phyloP scores from a whole-genome alignment of 345 rosid genomes.

The Crucihimalaya himalaica region DNA sequence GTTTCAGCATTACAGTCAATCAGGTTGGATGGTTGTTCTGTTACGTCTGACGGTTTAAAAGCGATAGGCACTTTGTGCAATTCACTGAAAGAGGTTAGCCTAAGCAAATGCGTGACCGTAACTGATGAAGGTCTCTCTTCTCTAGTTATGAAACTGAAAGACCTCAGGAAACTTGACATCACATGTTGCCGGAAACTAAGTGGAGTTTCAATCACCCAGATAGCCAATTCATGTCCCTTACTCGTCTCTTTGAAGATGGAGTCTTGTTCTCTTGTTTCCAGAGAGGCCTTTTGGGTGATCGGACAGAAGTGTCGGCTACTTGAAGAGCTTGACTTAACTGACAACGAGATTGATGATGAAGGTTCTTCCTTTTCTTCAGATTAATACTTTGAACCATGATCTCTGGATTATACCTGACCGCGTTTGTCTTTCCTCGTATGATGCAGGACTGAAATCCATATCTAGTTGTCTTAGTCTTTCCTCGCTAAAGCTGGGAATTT shows the following conservation, averaged over 20 bases:
- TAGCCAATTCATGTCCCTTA: slow-evolving; percentile 45
- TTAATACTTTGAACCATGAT: not conserved
- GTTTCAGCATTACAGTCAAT: slow-evolving; percentile 44
- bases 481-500: slow-evolving; percentile 50
- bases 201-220: slow-evolving; percentile 41
- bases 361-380: slow-evolving; percentile 35
- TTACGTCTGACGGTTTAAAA: slow-evolving; percentile 46
- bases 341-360: slow-evolving; percentile 47
- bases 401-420: not conserved
- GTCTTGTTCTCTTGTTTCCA: slow-evolving; percentile 50
- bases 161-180: slow-evolving; percentile 47
- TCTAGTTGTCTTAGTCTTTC: slow-evolving; percentile 44
- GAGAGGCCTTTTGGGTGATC: slow-evolving; percentile 50
- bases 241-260: slow-evolving; percentile 54
- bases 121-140: slow-evolving; percentile 49
- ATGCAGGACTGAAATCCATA: slow-evolving; percentile 50
- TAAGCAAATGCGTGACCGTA: slow-evolving; percentile 48
- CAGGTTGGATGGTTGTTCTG: slow-evolving; percentile 45
- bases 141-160: slow-evolving; percentile 42
- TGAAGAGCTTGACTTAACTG: slow-evolving; percentile 52
- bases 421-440: slow-evolving; percentile 3
- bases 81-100: slow-evolving; percentile 45
- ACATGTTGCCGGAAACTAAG: slow-evolving; percentile 55
- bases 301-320: slow-evolving; percentile 48
- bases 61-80: slow-evolving; percentile 42